Base-by-base conservation (phyloP, 225 moss, liverwort and hornwort genomes). In the Marchantia paleacea region DNA sequence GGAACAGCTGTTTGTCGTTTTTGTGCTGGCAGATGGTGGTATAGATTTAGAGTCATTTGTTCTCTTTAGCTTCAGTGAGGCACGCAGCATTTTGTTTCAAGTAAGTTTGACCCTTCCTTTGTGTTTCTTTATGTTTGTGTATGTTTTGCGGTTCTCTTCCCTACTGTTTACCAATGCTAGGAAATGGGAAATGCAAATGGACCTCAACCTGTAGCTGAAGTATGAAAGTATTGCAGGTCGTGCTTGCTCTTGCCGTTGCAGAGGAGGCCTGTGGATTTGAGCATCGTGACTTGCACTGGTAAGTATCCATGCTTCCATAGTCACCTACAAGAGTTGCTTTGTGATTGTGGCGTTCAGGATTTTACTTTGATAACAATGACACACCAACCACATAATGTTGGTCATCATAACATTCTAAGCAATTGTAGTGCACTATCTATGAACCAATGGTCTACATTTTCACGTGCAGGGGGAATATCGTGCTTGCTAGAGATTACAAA, bases 251-350 rank as follows among this genome's bases (percentile, higher is more conserved):
- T 20, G 99, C 89, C 78, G 88, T 95, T 60, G 99, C 92, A 69
- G 99, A 99, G 85, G 91, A 88, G 73, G 91, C 83, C 66, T 99
- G 95, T 84, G 90, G 93, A 52, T 99, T 99, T 86, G 99, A 99
- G 88, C 99, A 99, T 79, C 91, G 99, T 79, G 99, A 99, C 84
- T 89, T 99, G 79, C 99, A 99, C 85, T 99, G 99, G 99, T 94
- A 80, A 52, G 73, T 24, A 30, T 14, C 63, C 55, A 30, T 24
- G 15, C 20, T 10, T 64, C 49, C 61, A 16, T 64, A 10, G 39
- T 12, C 52, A 52, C 15, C 7, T 0, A 58, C 18, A 19, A 11
- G 9, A 14, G n/a, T 9, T 57, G 14, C 50, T 52, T 72, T 25
- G 48, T 12, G 6, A n/a, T 65, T 24, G 13, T 14, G 13, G 51